Conservation (phyloP, 2,329 filamentous ascomycete genomes). For the Penicillium olsonii region DNA sequence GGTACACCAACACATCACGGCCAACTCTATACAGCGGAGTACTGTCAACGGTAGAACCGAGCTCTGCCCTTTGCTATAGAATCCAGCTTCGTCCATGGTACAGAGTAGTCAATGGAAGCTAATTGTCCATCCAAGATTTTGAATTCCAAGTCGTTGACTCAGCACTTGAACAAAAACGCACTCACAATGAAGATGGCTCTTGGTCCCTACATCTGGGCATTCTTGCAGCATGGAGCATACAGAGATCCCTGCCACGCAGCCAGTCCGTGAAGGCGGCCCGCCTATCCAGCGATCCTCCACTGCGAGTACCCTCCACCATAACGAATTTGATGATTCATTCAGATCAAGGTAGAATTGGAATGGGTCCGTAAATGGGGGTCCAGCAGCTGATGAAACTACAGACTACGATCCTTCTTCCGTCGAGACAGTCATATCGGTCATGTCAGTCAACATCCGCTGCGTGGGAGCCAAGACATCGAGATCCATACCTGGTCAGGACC, state of each 20-base stretch:
- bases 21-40: background rate
- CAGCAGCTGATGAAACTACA: background rate
- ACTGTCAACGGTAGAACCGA: no score
- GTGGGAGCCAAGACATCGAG: constrained; percentile 25
- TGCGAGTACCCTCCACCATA: constrained; percentile 25
- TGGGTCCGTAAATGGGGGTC: no score
- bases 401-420: constrained; percentile 25
- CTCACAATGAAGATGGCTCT: no score
- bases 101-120: background rate
- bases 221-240: background rate
- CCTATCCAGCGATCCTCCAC: constrained; percentile 16
- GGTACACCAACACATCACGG: no score
- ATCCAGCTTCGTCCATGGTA: background rate
- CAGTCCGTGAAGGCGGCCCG: background rate
- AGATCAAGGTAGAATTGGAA: constrained; percentile 15
- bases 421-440: constrained; percentile 29
- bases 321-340: constrained; percentile 28
- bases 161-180: constrained; percentile 7
- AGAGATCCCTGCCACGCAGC: constrained; percentile 2
- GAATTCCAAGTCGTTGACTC: constrained; percentile 12
- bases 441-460: constrained; percentile 24
- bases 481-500: constrained; percentile 33
- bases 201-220: no score
- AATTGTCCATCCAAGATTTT: background rate
- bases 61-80: background rate